Conservation (phyloP, 2,329 filamentous ascomycete genomes). For the Fusarium graminum region DNA sequence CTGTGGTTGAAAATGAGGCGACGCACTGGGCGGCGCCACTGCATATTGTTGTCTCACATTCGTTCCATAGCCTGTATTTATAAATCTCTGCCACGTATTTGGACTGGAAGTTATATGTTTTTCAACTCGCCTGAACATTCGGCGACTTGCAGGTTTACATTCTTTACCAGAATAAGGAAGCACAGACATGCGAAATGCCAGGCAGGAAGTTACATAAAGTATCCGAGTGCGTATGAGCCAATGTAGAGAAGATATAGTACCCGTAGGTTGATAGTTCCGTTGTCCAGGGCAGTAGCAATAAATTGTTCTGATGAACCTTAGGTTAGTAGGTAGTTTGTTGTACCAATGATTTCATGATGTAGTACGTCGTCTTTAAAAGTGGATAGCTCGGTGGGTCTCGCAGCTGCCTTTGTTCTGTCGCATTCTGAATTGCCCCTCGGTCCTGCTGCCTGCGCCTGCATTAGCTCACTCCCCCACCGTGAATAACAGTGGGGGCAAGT, state of each 20-base stretch:
- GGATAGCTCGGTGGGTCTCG: too few relatives aligned
- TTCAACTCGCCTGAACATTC: neutral
- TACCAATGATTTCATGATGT: constrained; percentile 6
- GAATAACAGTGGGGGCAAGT: neutral
- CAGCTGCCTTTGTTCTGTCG: too few relatives aligned
- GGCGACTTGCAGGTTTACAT: too few relatives aligned
- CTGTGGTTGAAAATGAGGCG: constrained; percentile 17
- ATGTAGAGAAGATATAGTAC: too few relatives aligned
- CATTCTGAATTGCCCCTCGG: constrained; percentile 25
- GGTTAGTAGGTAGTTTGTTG: neutral
- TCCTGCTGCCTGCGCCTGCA: constrained; percentile 28
- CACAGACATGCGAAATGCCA: too few relatives aligned
- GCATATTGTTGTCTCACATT: neutral
- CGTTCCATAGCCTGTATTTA: constrained; percentile 9
- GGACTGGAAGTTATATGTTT: neutral
- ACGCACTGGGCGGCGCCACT: neutral
- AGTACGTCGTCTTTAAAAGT: too few relatives aligned
- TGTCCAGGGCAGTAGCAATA: too few relatives aligned
- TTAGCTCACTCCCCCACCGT: constrained; percentile 8
- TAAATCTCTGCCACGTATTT: constrained; percentile 13
- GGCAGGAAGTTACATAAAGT: too few relatives aligned
- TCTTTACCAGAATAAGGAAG: too few relatives aligned
- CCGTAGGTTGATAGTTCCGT: neutral
- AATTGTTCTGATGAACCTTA: neutral
- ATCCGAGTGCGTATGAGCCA: too few relatives aligned